These are phyloP conservation scores for Scleromitrula shiraiana DNA, from an alignment of 2,329 filamentous ascomycete genomes.

Conservation along the genomic window DNA sequence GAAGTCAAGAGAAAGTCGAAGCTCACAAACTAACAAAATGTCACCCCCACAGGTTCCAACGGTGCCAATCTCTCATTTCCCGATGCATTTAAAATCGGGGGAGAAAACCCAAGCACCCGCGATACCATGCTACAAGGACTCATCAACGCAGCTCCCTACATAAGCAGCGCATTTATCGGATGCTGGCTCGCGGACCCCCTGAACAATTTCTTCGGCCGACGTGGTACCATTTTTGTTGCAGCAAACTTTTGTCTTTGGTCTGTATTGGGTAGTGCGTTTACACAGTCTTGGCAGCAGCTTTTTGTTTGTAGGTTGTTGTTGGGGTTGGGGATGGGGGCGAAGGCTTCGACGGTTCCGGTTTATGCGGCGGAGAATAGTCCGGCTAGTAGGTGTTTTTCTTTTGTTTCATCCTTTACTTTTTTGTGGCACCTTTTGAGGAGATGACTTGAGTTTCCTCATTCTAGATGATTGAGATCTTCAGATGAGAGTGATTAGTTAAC, in stretches of 20 bases:
- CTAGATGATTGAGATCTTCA: no score
- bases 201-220: conserved; percentile 50
- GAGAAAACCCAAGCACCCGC: conserved; percentile 31
- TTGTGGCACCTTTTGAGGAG: no score
- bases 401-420: no score
- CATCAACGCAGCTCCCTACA: conserved; percentile 42
- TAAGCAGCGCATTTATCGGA: conserved; percentile 32
- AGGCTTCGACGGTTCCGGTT: conserved; percentile 41
- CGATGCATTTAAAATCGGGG: conserved; percentile 35
- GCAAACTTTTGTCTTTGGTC: conserved; percentile 54
- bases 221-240: conserved; percentile 59
- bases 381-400: no score
- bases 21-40: no score
- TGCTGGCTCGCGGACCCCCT: conserved; percentile 53
- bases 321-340: conserved; percentile 53
- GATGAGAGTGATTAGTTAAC: no score
- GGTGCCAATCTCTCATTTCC: conserved; percentile 42
- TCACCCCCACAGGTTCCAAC: conserved; percentile 39
- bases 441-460: no score
- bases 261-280: conserved; percentile 51
- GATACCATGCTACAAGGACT: conserved; percentile 51
- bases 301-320: conserved; percentile 48
- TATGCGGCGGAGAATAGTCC: conserved; percentile 50
- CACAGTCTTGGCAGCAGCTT: conserved; percentile 51
- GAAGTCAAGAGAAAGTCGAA: no score